A percentile compares a stretch with the other conserved stretches of the same genome.
These are phyloP conservation scores for Camillea tinctor DNA, from an alignment of 2,329 filamentous ascomycete species.

Conservation along the genomic window DNA sequence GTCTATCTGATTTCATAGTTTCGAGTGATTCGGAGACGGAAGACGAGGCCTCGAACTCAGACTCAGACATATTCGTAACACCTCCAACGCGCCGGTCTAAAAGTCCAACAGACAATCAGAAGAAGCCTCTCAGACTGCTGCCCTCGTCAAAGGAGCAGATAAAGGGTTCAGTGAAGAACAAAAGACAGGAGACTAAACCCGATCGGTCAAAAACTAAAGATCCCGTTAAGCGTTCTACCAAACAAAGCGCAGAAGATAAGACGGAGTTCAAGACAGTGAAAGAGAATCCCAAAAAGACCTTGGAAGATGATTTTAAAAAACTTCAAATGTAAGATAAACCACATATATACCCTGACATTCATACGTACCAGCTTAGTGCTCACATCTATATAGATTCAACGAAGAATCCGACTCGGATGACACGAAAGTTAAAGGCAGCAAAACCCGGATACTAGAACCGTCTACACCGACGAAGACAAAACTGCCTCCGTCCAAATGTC, in stretches of 20 bases:
- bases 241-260: constrained; percentile 6
- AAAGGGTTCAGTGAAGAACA: constrained; percentile 11
- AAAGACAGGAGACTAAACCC: constrained; percentile 5
- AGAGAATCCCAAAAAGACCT: constrained; percentile 12
- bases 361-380: constrained; percentile 3
- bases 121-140: constrained; percentile 19
- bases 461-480: constrained; percentile 28
- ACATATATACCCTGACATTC: background rate
- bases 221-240: constrained; percentile 14
- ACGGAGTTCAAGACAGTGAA: constrained; percentile 14
- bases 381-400: constrained; percentile 23
- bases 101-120: constrained; percentile 17
- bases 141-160: constrained; percentile 17
- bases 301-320: constrained; percentile 33
- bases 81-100: constrained; percentile 16
- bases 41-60: constrained; percentile 16
- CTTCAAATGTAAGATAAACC: constrained; percentile 29
- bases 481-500: constrained; percentile 24
- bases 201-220: constrained; percentile 1
- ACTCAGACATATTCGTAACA: constrained; percentile 20
- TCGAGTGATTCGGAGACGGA: constrained; percentile 3
- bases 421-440: constrained; percentile 7
- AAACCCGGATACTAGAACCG: constrained; percentile 19
- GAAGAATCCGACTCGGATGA: constrained; percentile 25
- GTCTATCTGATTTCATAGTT: constrained; percentile 24